Percentiles rank a stretch among this genome's conserved stretches.
phyloP scores from a whole-genome alignment of 805 yeast genomes.

The Yarrowia divulgata region DNA sequence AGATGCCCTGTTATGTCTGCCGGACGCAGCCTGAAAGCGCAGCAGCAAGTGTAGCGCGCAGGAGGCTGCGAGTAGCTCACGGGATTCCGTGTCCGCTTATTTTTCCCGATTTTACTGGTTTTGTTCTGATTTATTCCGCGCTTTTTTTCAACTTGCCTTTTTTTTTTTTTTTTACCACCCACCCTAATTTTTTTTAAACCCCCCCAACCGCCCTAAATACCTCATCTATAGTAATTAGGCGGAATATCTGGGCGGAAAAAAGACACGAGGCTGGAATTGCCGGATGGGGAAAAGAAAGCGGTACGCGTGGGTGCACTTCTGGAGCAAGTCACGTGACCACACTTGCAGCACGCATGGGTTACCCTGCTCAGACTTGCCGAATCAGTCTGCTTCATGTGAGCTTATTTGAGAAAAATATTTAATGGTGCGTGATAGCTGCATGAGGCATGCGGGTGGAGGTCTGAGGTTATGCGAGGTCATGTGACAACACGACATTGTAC shows the following conservation, averaged over 20 bases:
- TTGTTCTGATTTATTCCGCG: not conserved
- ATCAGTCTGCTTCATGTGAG: slow-evolving; percentile 6
- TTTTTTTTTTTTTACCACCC: not conserved
- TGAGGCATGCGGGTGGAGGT: not conserved
- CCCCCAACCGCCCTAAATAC: slow-evolving; percentile 1
- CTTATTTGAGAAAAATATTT: slow-evolving; percentile 7
- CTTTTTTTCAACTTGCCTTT: not conserved
- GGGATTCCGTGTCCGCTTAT: not conserved
- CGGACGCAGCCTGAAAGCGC: not conserved
- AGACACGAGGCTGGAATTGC: too few relatives aligned
- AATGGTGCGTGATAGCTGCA: not conserved
- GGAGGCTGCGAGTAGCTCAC: not conserved
- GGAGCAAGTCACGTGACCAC: slow-evolving; percentile 29
- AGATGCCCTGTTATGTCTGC: not conserved
- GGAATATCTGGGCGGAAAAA: not conserved
- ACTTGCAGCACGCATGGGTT: not conserved
- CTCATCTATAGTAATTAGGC: slow-evolving; percentile 16
- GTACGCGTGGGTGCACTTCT: not conserved
- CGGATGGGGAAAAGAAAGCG: too few relatives aligned
- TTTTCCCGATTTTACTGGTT: not conserved
- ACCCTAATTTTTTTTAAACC: not conserved
- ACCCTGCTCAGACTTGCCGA: slow-evolving; percentile 1
- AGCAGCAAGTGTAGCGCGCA: not conserved
- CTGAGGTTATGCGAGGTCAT: not conserved
- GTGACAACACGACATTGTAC: not conserved